Evolutionary conservation across 345 rosid genomes (phyloP), one percentile per base, ranked within the genome.

Genomic region (Mangifera indica): DNA sequence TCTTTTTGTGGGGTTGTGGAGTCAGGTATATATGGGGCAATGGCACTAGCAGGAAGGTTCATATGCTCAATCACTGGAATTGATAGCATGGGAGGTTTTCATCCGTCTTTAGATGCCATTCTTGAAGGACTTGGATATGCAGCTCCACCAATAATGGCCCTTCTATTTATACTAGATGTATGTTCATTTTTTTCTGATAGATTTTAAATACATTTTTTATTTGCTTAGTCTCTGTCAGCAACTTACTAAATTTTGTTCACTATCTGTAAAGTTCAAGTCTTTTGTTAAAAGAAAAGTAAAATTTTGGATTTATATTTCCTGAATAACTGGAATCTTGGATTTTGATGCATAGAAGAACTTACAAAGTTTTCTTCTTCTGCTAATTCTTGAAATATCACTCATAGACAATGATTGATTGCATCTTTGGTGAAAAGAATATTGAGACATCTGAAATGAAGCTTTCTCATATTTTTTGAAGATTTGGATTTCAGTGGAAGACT

Each of bases 61-160:
- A 87, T 95, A 74, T 95, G 98, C 70, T 90, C 93, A n/a, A 55
- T 95, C 42, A 83, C 93, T 25, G 98, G 99, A 45, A 78, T 90
- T 14, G 99, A 95, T 69, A 82, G 88, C 76, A 55, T 79, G 88
- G 99, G 98, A 72, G 98, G 97, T 3, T 95, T 92, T 67, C 71
- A 90, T 74, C 84, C 81, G n/a, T 85, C 88, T 11, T 72, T 92
- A 72, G 97, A 92, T 63, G 98, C 96, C 11, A 78, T 90, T 77
- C 67, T 94, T 0, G 80, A 81, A 5, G 98, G 99, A 14, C 92
- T 94, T 59, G 98, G 99, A 75, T 94, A 92, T 76, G 98, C 99
- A 17, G 92, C 78, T 48, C 97, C 97, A 26, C 99, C 99, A 0
- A 92, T 91, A 69, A 91, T 95, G 97, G 98, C 97, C 69, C 98